Percentiles rank a stretch among this genome's conserved stretches.
Conservation (phyloP, 495 filamentous ascomycete species). For the Clavariopsis aquatica region DNA sequence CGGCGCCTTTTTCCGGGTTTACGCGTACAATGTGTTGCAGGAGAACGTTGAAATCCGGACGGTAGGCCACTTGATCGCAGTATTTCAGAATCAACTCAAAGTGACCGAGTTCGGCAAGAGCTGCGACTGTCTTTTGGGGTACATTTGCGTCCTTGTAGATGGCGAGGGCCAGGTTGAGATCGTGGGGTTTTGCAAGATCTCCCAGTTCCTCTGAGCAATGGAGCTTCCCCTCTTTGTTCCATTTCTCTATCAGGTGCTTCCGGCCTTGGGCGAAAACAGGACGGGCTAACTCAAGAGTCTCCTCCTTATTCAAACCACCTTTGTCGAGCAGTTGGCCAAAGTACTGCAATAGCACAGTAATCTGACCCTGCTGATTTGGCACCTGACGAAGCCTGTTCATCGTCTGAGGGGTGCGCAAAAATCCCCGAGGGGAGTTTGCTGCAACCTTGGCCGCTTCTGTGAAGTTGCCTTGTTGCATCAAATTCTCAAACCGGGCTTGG, state of each 20-base stretch:
- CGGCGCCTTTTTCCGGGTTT: slow-evolving; percentile 91
- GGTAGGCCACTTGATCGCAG: slow-evolving; percentile 76
- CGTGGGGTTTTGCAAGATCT: slow-evolving; percentile 87
- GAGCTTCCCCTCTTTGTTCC: slow-evolving; percentile 92
- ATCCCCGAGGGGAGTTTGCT: slow-evolving; percentile 93
- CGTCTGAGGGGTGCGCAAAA: slow-evolving; percentile 88
- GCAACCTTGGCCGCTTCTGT: slow-evolving; percentile 90
- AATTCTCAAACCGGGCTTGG: slow-evolving; percentile 84
- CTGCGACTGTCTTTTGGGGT: slow-evolving; percentile 88
- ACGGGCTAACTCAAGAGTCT: slow-evolving; percentile 89
- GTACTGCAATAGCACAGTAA: slow-evolving; percentile 94
- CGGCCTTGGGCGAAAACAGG: slow-evolving; percentile 90
- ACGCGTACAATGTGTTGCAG: slow-evolving; percentile 89
- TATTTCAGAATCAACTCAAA: slow-evolving; percentile 96
- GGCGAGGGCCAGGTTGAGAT: slow-evolving; percentile 76
- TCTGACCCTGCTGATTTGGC: slow-evolving; percentile 70
- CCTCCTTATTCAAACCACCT: slow-evolving; percentile 84
- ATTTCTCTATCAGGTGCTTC: slow-evolving; percentile 96
- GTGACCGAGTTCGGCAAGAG: slow-evolving; percentile 91
- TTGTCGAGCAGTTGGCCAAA: slow-evolving; percentile 97
- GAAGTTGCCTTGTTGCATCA: slow-evolving; percentile 74
- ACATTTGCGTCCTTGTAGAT: slow-evolving; percentile 89
- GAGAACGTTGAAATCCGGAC: slow-evolving; percentile 86
- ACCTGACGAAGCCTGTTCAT: slow-evolving; percentile 89
- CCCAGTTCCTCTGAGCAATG: slow-evolving; percentile 94